These are phyloP conservation scores for Tuber borchii DNA, from an alignment of 495 filamentous ascomycete genomes.

Conservation along the genomic window DNA sequence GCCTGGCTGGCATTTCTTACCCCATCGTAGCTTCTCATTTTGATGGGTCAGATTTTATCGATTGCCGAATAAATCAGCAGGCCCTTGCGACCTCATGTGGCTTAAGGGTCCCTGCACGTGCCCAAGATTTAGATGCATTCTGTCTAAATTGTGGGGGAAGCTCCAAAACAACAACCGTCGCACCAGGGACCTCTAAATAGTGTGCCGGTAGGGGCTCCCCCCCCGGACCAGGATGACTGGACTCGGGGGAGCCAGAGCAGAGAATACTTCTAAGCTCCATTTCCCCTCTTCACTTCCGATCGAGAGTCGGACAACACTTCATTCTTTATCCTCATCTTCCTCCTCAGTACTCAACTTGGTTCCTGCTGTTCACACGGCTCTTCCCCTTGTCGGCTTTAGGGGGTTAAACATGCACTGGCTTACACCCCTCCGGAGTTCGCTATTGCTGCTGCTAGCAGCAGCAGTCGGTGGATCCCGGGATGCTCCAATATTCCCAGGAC, in stretches of 20 bases:
- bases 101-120: neutral
- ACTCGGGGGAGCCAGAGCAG: neutral
- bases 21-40: neutral
- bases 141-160: neutral
- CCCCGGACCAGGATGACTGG: neutral
- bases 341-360: neutral
- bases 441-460: neutral
- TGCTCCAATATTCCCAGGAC: constrained; percentile 41
- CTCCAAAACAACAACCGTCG: neutral
- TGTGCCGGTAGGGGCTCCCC: neutral
- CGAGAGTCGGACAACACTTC: neutral
- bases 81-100: neutral
- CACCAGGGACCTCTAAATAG: neutral
- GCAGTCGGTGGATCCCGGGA: neutral
- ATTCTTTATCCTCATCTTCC: neutral
- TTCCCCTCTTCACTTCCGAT: neutral
- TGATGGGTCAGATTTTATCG: neutral
- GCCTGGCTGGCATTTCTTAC: neutral
- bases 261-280: neutral
- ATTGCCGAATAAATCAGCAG: constrained; percentile 1
- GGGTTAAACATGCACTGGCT: neutral
- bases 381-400: neutral
- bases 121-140: neutral
- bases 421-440: neutral
- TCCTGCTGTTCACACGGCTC: neutral